Evolutionary conservation across 1,284 basidiomycete genomes (phyloP).

Genomic region (Trichosporon ovoides): DNA sequence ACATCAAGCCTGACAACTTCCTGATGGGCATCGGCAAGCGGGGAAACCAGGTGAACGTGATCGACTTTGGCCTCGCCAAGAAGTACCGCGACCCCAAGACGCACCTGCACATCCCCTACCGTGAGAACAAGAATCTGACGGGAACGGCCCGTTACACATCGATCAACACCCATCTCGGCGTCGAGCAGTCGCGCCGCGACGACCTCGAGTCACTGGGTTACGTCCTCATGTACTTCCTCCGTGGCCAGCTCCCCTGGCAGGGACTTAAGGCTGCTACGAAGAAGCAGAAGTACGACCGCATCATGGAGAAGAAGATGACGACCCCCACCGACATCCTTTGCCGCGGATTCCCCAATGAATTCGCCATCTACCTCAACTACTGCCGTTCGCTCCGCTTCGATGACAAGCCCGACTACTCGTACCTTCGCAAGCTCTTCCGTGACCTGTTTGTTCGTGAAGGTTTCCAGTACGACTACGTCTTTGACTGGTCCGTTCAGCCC

Average conservation of each 20-base stretch:
- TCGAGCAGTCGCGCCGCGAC: slow-evolving; percentile 92
- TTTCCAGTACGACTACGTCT: slow-evolving; percentile 96
- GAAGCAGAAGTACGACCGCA: slow-evolving; percentile 99
- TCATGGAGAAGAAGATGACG: slow-evolving; percentile 99
- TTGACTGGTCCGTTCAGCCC: slow-evolving; percentile 89
- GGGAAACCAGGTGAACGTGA: slow-evolving; percentile 98
- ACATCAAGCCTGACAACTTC: slow-evolving; percentile 99
- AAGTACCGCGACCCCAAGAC: slow-evolving; percentile 99
- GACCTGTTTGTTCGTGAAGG: slow-evolving; percentile 95
- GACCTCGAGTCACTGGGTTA: slow-evolving; percentile 95
- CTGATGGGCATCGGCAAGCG: slow-evolving; percentile 98
- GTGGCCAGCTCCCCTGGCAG: slow-evolving; percentile 94
- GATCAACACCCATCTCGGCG: slow-evolving; percentile 97
- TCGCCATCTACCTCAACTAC: slow-evolving; percentile 96
- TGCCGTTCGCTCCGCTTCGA: slow-evolving; percentile 94
- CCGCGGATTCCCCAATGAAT: slow-evolving; percentile 95
- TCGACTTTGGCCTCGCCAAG: slow-evolving; percentile 98
- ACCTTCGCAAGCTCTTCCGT: slow-evolving; percentile 95
- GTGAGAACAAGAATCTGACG: slow-evolving; percentile 99
- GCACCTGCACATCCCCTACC: slow-evolving; percentile 97
- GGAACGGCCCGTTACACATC: slow-evolving; percentile 99
- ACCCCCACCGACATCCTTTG: slow-evolving; percentile 92
- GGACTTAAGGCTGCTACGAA: slow-evolving; percentile 96
- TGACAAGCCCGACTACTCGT: slow-evolving; percentile 97
- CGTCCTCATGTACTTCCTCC: slow-evolving; percentile 95